Evolutionary conservation across 2,329 filamentous ascomycete genomes (phyloP), one percentile per base, ranked within the genome.

Genomic region (Monilinia polystroma): DNA sequence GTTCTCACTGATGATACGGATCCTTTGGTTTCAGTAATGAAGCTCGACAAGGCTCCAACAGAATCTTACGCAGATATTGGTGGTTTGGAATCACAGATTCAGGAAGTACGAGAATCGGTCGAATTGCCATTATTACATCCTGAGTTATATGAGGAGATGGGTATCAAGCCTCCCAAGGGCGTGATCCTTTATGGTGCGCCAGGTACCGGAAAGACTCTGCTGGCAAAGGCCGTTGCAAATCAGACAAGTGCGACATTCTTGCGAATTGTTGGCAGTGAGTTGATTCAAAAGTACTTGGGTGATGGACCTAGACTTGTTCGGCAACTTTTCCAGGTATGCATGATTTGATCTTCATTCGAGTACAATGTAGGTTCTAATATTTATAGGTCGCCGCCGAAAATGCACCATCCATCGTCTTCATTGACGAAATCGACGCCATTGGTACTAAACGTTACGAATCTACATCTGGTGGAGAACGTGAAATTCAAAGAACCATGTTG

Each of bases 81-180:
- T 83, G 95, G 95, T 78, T 79, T 99, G 73, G 95, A 99, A 79
- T 81, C 86, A 67, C 95, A 99, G 79, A 99, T 99, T 68, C 95
- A 99, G 77, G 95, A 99, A 81, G 95, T 99, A 56, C 86, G 95
- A 73, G 95, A 99, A 82, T 96, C 95, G 1, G 95, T 99, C 67
- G 95, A 99, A 81, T 80, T 99, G 75, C 95, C 95, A 6, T 83
- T 99, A 70, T 84, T 99, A 68, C 95, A 99, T 78, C 95, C 95
- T 0, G 95, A 99, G 80, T 82, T 99, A 63, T 99, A 99, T 80
- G 95, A 99, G 80, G 95, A 99, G 83, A 99, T 99, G 95, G 95
- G 95, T 76, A 98, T 99, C 85, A 99, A 99, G 81, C 95, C 95
- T 5, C 95, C 95, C 69, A 99, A 99, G 85, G 95, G 95, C 85